Percentiles rank a stretch among this genome's conserved stretches.
phyloP scores from a whole-genome alignment of 129 eudicot species.

The Artemisia tridentata region DNA sequence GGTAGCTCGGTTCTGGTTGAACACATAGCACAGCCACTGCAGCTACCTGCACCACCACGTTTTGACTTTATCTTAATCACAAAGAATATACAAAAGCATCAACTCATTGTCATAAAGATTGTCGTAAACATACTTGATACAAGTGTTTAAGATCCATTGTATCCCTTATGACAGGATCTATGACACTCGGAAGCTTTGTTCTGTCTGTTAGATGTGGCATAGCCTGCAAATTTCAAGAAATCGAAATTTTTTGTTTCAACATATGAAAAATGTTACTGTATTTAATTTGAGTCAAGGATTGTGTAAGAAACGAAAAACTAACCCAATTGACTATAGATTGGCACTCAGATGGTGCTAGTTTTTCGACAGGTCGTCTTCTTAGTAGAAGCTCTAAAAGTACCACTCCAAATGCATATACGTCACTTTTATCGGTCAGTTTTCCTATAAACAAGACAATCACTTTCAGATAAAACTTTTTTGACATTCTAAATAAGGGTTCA shows the following conservation, averaged over 20 bases:
- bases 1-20: slow-evolving; percentile 92
- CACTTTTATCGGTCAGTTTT: slow-evolving; percentile 70
- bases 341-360: slow-evolving; percentile 59
- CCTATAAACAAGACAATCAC: slow-evolving; percentile 34
- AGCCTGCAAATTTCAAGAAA: slow-evolving; percentile 54
- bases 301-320: slow-evolving; percentile 15
- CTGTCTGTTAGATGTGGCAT: slow-evolving; percentile 79
- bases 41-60: slow-evolving; percentile 61
- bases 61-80: background rate
- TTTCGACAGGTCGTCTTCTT: slow-evolving; percentile 73
- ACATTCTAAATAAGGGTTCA: too few species aligned
- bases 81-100: background rate
- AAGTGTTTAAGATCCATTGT: slow-evolving; percentile 92
- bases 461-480: background rate
- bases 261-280: background rate
- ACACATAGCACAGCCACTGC: slow-evolving; percentile 95
- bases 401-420: slow-evolving; percentile 71
- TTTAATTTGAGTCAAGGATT: background rate
- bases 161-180: slow-evolving; percentile 73
- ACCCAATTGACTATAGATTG: slow-evolving; percentile 92
- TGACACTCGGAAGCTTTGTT: slow-evolving; percentile 61
- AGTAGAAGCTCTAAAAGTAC: slow-evolving; percentile 72
- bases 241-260: background rate
- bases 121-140: slow-evolving; percentile 53
- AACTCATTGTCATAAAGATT: background rate